Conservation (phyloP, 208 protist species). For the Borovskyia barvae region DNA sequence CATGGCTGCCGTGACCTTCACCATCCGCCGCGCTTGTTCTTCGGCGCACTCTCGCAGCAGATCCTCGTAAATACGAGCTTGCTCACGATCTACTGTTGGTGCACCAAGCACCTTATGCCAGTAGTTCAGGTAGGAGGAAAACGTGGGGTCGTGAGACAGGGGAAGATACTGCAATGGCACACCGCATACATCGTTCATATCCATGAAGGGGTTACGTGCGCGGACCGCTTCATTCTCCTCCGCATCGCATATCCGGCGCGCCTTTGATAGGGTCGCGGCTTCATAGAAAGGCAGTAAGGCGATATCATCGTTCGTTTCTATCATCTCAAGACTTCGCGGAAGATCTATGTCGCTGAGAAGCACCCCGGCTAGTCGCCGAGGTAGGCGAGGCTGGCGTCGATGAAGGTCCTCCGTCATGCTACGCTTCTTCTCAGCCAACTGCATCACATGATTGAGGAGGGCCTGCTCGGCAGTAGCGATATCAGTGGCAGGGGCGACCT, state of each 20-base stretch:
- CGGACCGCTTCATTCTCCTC: slow-evolving; percentile 69
- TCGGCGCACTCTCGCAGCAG: slow-evolving; percentile 52
- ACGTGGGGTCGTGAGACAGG: slow-evolving; percentile 31
- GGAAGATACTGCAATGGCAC: slow-evolving; percentile 53
- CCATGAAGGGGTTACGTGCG: slow-evolving; percentile 65
- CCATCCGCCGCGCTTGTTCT: slow-evolving; percentile 24
- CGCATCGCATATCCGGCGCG: slow-evolving; percentile 25
- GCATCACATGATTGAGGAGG: slow-evolving; percentile 3
- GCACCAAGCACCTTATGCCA: slow-evolving; percentile 36
- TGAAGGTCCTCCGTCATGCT: slow-evolving; percentile 14
- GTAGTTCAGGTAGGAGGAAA: slow-evolving; percentile 36
- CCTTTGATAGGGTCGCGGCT: slow-evolving; percentile 8
- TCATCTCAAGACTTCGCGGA: slow-evolving; percentile 9
- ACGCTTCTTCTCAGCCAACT: slow-evolving; percentile 15
- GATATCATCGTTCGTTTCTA: slow-evolving; percentile 19
- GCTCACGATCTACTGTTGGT: slow-evolving; percentile 49
- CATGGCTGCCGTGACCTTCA: slow-evolving; percentile 16
- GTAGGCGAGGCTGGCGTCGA: slow-evolving; percentile 29
- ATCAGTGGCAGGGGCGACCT: not conserved
- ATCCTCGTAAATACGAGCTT: slow-evolving; percentile 61
- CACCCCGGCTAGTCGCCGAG: slow-evolving; percentile 36
- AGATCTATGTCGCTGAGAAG: slow-evolving; percentile 42
- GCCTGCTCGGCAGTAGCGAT: slow-evolving; percentile 13
- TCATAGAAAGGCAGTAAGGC: slow-evolving; percentile 12
- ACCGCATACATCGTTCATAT: slow-evolving; percentile 45